Conservation (phyloP, 208 protist species). For the Wallacemonas sp. region DNA sequence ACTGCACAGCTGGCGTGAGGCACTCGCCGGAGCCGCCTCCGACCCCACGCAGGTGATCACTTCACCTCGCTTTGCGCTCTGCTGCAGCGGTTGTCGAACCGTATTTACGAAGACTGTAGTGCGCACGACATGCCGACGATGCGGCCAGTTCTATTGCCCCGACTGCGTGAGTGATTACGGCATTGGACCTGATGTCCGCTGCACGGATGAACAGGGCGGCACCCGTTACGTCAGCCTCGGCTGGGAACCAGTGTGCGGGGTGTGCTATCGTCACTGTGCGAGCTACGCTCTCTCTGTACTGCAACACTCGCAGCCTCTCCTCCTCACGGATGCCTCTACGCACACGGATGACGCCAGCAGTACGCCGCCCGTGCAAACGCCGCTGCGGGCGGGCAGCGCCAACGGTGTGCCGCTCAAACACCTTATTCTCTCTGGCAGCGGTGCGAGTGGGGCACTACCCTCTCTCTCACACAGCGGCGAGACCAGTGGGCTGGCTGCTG, state of each 20-base stretch:
- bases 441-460: background rate
- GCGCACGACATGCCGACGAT: conserved; percentile 61
- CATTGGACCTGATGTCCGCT: conserved; percentile 37
- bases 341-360: background rate
- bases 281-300: conserved; percentile 20
- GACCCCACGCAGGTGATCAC: conserved; percentile 38
- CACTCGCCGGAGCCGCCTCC: conserved; percentile 30
- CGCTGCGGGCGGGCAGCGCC: background rate
- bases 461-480: background rate
- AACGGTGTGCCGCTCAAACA: conserved; percentile 25
- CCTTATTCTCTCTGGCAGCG: conserved; percentile 20
- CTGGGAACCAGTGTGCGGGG: conserved; percentile 58
- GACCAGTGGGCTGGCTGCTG: background rate
- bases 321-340: conserved; percentile 6
- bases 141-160: conserved; percentile 74
- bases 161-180: conserved; percentile 49
- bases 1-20: conserved; percentile 14
- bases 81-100: conserved; percentile 29
- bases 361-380: conserved; percentile 7
- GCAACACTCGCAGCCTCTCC: conserved; percentile 13
- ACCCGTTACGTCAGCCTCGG: conserved; percentile 29
- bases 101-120: conserved; percentile 36
- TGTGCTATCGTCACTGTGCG: conserved; percentile 48
- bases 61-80: conserved; percentile 40
- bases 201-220: conserved; percentile 9